Evolutionary conservation across 1,284 basidiomycete species (phyloP).

Genomic region (Psilocybe mexicana): DNA sequence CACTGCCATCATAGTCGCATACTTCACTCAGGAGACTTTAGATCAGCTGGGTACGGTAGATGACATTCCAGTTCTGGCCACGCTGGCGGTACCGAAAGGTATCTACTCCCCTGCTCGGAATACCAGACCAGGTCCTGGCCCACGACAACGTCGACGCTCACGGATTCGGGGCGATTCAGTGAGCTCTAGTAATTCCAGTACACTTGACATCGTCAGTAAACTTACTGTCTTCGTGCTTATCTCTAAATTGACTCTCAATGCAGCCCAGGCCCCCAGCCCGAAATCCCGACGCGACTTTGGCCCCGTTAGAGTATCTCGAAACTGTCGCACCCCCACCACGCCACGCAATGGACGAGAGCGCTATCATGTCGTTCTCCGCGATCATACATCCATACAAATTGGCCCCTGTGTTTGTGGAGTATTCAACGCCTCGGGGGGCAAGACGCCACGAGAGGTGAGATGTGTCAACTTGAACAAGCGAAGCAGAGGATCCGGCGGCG

Average conservation of each 20-base stretch:
- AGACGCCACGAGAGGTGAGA: too few species aligned
- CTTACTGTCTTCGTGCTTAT: not conserved
- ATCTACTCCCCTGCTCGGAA: slow-evolving; percentile 65
- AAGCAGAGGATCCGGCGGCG: too few species aligned
- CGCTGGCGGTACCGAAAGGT: slow-evolving; percentile 55
- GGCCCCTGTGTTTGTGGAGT: not conserved
- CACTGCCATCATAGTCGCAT: slow-evolving; percentile 53
- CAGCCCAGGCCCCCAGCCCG: not conserved
- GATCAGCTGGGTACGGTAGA: slow-evolving; percentile 58
- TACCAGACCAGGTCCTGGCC: slow-evolving; percentile 29
- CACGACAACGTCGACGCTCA: not conserved
- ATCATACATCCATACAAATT: not conserved
- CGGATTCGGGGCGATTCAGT: not conserved
- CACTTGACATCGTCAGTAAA: not conserved
- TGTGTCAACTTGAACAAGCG: too few species aligned
- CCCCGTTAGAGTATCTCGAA: slow-evolving; percentile 55
- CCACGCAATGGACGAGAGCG: slow-evolving; percentile 54
- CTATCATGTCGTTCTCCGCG: slow-evolving; percentile 51
- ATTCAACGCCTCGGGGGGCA: too few species aligned
- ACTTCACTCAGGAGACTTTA: slow-evolving; percentile 64
- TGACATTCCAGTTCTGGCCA: slow-evolving; percentile 53
- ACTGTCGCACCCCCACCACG: slow-evolving; percentile 49
- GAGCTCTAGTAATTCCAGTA: not conserved
- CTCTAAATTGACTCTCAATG: too few species aligned
- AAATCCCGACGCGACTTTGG: slow-evolving; percentile 21